Evolutionary conservation across 2,329 filamentous ascomycete genomes (phyloP).

Genomic region (Aspergillus floridensis): DNA sequence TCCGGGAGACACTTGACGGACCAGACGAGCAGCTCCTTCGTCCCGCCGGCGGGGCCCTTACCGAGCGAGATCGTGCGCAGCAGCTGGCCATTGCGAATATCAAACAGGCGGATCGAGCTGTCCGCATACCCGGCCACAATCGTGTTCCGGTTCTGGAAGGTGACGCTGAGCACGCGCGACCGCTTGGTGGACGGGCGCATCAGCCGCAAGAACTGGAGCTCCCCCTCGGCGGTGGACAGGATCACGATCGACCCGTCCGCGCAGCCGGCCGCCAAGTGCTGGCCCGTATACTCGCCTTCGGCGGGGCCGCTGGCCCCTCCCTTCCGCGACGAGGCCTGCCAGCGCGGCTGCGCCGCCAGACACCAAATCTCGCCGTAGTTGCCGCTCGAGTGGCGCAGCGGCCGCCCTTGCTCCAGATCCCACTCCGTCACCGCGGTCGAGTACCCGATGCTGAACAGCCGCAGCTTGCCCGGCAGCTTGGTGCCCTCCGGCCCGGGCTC

Average conservation of each 20-base stretch:
- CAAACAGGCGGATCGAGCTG: constrained; percentile 87
- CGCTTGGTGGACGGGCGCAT: constrained; percentile 78
- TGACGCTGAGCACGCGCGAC: constrained; percentile 83
- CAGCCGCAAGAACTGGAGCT: constrained; percentile 75
- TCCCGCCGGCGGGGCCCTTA: constrained; percentile 69
- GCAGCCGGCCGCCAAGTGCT: constrained; percentile 80
- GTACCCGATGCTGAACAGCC: constrained; percentile 95
- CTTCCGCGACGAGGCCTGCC: constrained; percentile 39
- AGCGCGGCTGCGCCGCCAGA: constrained; percentile 76
- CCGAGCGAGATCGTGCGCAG: constrained; percentile 83
- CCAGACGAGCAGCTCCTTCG: constrained; percentile 89
- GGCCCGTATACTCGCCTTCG: constrained; percentile 43
- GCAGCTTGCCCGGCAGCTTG: constrained; percentile 66
- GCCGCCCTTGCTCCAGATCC: constrained; percentile 77
- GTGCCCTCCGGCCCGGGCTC: constrained; percentile 58
- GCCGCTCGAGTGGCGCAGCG: constrained; percentile 78
- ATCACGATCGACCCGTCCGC: constrained; percentile 87
- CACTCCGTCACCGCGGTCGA: constrained; percentile 92
- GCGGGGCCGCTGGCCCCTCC: constrained; percentile 36
- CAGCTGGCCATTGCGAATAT: constrained; percentile 73
- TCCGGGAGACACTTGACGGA: constrained; percentile 82
- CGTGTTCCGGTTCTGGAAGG: constrained; percentile 79
- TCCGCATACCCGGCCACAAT: constrained; percentile 94
- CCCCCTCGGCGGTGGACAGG: constrained; percentile 79
- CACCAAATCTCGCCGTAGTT: constrained; percentile 98